Base-by-base conservation (phyloP, 331 rosid species). In the Stylosanthes scabra region DNA sequence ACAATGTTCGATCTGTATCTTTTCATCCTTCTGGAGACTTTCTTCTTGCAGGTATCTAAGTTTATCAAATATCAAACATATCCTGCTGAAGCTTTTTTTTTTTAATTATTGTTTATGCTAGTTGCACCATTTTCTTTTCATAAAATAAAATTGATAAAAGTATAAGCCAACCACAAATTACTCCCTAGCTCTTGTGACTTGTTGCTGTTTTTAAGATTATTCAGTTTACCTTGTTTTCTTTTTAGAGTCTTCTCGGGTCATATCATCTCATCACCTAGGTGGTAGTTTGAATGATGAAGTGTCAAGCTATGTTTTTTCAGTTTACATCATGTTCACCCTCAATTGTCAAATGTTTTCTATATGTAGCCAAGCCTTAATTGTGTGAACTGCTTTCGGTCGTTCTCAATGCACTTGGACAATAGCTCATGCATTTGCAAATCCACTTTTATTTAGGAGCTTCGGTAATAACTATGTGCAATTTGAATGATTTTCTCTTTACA, bases 1-100 rank as follows among this genome's bases (percentile, higher is more conserved):
- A 89, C 80, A 93, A 93, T 59, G 98, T 93, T 79, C 93, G 96
- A 13, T 93, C 96, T 11, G 89, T 93, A 51, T 85, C 91, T 29
- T 88, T 91, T 81, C 98, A 93, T 83, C 96, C 98, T 37, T 91
- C 98, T 8, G 98, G 98, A 58, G 96, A 93, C 74, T 91, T 89
- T 88, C 83, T 93, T 66, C 75, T 91, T 73, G 97, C 97, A 49
- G 98, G 98, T 91, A 83, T 66, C 39, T 8, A 59, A 61, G 28
- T 83, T 74, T 70, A 29, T 69, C 74, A 20, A 47, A 13, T 39
- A 29, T 69, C 71, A 20, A 47, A 11, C 29, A 45, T 68, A 66
- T 50, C 59, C 11, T 5, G 14, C 44, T 1, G 4, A 63, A 45
- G 49, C 13, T 45, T 46, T 67, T 57, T 66, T 59, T n/a, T n/a